phyloP scores from a whole-genome alignment of 2,329 filamentous ascomycete species.

The Fusarium sp. region DNA sequence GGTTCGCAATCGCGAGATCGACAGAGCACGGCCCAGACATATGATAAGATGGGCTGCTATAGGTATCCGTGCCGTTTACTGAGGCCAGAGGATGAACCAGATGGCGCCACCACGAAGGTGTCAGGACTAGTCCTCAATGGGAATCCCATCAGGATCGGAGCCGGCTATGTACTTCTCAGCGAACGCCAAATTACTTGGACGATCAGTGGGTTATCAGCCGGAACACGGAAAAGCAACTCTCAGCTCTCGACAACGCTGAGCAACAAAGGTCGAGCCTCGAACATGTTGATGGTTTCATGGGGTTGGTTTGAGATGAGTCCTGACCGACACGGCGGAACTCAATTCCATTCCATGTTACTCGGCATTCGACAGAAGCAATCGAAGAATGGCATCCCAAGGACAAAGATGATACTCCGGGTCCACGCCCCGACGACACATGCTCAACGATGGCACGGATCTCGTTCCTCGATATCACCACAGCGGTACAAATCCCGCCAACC shows the following conservation, averaged over 20 bases:
- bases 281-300: background rate
- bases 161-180: background rate
- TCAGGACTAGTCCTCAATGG: conserved; percentile 19
- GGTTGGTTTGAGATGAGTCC: background rate
- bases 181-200: conserved; percentile 2
- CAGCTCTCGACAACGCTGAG: background rate
- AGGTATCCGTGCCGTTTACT: conserved; percentile 21
- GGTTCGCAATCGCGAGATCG: conserved; percentile 11
- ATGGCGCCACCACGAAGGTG: conserved; percentile 36
- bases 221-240: background rate
- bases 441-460: conserved; percentile 28
- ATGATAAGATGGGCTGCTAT: conserved; percentile 22
- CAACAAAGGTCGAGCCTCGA: background rate
- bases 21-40: conserved; percentile 9
- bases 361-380: background rate
- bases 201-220: conserved; percentile 1
- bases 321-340: background rate
- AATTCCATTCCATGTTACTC: background rate
- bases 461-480: conserved; percentile 17
- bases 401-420: conserved; percentile 12
- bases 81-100: conserved; percentile 23
- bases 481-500: conserved; percentile 20
- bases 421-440: conserved; percentile 3
- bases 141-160: conserved; percentile 6
- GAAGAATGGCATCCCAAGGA: background rate